Base-by-base conservation (phyloP, 805 yeast genomes). In the Yamadazyma paraphyllophila region DNA sequence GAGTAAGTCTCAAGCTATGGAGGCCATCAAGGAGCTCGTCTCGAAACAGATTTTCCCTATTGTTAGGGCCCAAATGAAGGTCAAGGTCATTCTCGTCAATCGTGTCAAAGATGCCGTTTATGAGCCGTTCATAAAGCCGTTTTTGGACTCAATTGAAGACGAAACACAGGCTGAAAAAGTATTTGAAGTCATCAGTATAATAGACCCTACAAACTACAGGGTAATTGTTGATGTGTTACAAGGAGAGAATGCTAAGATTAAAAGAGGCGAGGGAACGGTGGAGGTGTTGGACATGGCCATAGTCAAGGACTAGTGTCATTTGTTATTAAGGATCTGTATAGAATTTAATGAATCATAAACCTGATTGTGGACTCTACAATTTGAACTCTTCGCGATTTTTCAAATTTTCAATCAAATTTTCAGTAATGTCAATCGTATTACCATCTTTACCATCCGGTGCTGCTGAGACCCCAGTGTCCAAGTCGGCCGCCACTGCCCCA, bases 281-380 rank as follows among this genome's bases (percentile, higher is more conserved):
- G 96, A 91, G 62, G 94, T 91, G 7, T 66, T 91, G 49, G 96
- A 89, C 55, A 84, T 87, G 85, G 92, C 96, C 12, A 96, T 88
- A 9, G 74, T 85, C n/a, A 82, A 80, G 50, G 84, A 82, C 16
- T 39, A 36, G 25, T 6, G 15, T 10, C 12, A 15, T 33, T 33
- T 4, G 36, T 7, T 29, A 11, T 29, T 36, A n/a, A 11, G 26
- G 13, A 16, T 5, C 24, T 20, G 6, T 20, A 20, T 20, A 20
- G 24, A 20, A 20, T 20, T 20, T 20, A 20, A 20, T 20, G 24
- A 20, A 20, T 20, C 24, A 20, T 20, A 20, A 20, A 20, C 24
- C 24, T 20, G 24, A 20, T 20, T 20, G 24, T 4, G 24, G 6
- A 20, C 24, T 20, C 3, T 16, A 32, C 10, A 45, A 29, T 5